phyloP scores from a whole-genome alignment of 2,329 filamentous ascomycete genomes.

The Clonostachys rhizophaga region DNA sequence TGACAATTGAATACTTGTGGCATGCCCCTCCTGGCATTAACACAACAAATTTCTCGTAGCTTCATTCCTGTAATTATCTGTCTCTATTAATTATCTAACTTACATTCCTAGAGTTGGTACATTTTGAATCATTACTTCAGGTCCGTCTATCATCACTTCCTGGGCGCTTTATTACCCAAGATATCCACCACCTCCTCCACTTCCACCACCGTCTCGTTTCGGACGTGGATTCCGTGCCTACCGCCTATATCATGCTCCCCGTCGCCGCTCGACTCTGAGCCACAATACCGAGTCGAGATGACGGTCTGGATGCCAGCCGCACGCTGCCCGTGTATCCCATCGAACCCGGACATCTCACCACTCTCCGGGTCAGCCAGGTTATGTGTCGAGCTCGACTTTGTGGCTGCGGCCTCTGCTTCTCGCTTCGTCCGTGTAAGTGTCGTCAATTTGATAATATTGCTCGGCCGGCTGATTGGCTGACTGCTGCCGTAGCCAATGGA shows the following conservation, averaged over 20 bases:
- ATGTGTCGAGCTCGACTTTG: slow-evolving; percentile 1
- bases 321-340: too few relatives aligned
- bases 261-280: too few relatives aligned
- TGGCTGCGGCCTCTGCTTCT: slow-evolving; percentile 1
- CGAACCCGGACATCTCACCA: background rate
- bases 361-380: slow-evolving; percentile 1
- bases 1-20: too few relatives aligned
- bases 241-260: background rate
- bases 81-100: too few relatives aligned
- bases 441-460: background rate
- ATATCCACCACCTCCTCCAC: background rate
- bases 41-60: too few relatives aligned
- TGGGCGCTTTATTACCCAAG: too few relatives aligned
- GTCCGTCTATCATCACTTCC: too few relatives aligned
- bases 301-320: background rate
- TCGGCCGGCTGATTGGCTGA: background rate
- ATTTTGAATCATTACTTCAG: too few relatives aligned
- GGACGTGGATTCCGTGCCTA: background rate
- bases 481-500: background rate
- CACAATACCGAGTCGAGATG: too few relatives aligned
- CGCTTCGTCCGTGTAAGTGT: background rate
- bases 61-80: too few relatives aligned
- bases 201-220: slow-evolving; percentile 1
- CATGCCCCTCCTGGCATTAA: too few relatives aligned
- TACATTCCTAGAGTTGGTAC: too few relatives aligned